Evolutionary conservation across 2,329 filamentous ascomycete genomes (phyloP), one percentile per base, ranked within the genome.

Genomic region (Diaporthe capsici): DNA sequence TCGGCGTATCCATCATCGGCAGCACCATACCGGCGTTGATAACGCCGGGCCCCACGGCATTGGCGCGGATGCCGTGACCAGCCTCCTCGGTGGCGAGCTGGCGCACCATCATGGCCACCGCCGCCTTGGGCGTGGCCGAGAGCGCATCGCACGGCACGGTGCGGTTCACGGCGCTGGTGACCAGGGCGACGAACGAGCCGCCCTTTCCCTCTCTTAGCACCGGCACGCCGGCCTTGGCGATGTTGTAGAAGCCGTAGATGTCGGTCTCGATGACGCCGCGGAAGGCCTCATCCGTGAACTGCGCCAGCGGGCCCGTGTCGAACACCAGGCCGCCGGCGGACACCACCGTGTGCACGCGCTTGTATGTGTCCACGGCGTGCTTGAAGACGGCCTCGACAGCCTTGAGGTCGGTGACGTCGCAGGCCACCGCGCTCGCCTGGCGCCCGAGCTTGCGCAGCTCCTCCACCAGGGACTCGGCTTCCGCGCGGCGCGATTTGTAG

Each of bases 51-150:
- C 65, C 65, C 47, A 68, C 65, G 22, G 65, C 65, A 20, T 68
- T 68, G 5, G 65, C 65, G 8, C 65, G 65, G 65, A 68, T 68
- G 13, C 65, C 65, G 31, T 68, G 22, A 1, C 34, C 65, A 42
- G 47, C 65, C 65, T 68, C 65, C 65, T 68, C 65, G n/a, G 65
- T 53, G 65, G 65, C 65, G 65, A 68, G 65, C 65, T 68, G 65
- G 65, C 65, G 65, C 47, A 68, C 65, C 65, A 68, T 68, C 47
- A 68, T 68, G 47, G 13, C 2, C 15, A 68, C 65, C 4, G 65
- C 65, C 39, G 60, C 42, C 39, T 65, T 65, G 42, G 60, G 60
- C 60, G 60, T 31, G 39, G 60, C 60, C 60, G 60, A 65, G 60
- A 47, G 60, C 60, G 60, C 60, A 12, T 65, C 60, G 60, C 42